phyloP scores from a whole-genome alignment of 768 basidiomycete species.

The Tephrocybe rancida region DNA sequence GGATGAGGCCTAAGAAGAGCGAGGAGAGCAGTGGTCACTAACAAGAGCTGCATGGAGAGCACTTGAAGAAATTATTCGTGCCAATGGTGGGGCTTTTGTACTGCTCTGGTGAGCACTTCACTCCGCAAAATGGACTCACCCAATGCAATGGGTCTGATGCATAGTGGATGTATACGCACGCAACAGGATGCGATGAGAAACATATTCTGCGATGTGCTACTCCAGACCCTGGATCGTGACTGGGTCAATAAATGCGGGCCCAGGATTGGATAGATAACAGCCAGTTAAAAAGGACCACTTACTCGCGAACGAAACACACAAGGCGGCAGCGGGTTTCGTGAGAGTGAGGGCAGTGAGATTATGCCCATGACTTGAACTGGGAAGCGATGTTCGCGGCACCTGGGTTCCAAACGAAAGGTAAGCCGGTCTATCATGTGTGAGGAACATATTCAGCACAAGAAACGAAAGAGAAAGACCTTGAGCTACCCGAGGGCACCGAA shows the following conservation, averaged over 20 bases:
- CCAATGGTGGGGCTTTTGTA: slow-evolving; percentile 11
- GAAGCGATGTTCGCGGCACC: neutral
- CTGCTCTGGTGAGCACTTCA: neutral
- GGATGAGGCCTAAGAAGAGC: slow-evolving; percentile 12
- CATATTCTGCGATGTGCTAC: neutral
- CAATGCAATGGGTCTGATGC: neutral
- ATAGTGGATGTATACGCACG: neutral
- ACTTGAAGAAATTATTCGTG: neutral
- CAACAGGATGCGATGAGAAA: slow-evolving; percentile 1
- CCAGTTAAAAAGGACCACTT: slow-evolving; percentile 1
- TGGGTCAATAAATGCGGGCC: slow-evolving; percentile 10
- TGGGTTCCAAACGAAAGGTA: neutral
- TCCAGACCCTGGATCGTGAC: neutral
- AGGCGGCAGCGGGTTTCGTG: slow-evolving; percentile 7
- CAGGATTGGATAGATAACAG: slow-evolving; percentile 9
- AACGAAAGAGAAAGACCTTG: too few species aligned
- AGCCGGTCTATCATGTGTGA: neutral
- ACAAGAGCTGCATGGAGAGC: slow-evolving; percentile 15
- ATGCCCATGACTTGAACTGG: neutral
- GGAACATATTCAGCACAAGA: too few species aligned
- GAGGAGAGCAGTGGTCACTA: slow-evolving; percentile 8
- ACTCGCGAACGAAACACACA: neutral
- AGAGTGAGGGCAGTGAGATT: neutral
- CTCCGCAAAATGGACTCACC: slow-evolving; percentile 14
- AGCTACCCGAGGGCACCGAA: too few species aligned